Percentiles rank a stretch among this genome's conserved stretches.
Evolutionary conservation across 345 rosid species (phyloP).

Genomic region (Acer saccharum): DNA sequence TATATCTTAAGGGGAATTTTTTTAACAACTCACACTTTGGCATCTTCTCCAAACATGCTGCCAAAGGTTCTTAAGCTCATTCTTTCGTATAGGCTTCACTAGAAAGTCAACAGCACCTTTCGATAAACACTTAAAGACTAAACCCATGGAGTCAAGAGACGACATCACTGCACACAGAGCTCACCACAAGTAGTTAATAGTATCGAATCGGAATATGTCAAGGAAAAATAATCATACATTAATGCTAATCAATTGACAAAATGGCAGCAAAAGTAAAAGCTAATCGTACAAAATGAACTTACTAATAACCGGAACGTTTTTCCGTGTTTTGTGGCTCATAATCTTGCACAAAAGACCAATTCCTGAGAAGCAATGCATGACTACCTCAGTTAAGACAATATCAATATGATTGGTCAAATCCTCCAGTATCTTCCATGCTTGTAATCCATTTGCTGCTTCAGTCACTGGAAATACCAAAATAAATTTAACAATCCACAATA

Average conservation of each 20-base stretch:
- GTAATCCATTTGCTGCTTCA: conserved; percentile 54
- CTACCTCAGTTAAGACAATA: conserved; percentile 62
- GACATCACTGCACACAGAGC: conserved; percentile 65
- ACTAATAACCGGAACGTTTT: conserved; percentile 60
- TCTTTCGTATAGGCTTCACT: conserved; percentile 63
- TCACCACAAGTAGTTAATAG: conserved; percentile 31
- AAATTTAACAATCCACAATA: not conserved
- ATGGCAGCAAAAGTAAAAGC: not conserved
- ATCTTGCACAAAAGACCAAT: conserved; percentile 59
- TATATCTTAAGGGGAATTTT: conserved; percentile 7
- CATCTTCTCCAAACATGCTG: conserved; percentile 69
- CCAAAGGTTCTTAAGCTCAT: conserved; percentile 63
- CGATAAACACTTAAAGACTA: conserved; percentile 62
- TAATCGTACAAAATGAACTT: conserved; percentile 24
- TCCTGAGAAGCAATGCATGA: conserved; percentile 55
- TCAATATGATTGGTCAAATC: conserved; percentile 54
- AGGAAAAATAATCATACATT: conserved; percentile 3
- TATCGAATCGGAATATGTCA: conserved; percentile 16
- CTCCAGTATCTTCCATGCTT: conserved; percentile 64
- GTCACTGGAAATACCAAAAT: conserved; percentile 35
- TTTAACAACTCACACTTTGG: conserved; percentile 48
- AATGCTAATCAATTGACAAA: not conserved
- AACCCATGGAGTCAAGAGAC: conserved; percentile 50
- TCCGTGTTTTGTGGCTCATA: conserved; percentile 56
- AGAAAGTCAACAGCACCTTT: conserved; percentile 63